Evolutionary conservation across 2,329 filamentous ascomycete genomes (phyloP), one percentile per base, ranked within the genome.

Genomic region (Monosporascus ibericus): DNA sequence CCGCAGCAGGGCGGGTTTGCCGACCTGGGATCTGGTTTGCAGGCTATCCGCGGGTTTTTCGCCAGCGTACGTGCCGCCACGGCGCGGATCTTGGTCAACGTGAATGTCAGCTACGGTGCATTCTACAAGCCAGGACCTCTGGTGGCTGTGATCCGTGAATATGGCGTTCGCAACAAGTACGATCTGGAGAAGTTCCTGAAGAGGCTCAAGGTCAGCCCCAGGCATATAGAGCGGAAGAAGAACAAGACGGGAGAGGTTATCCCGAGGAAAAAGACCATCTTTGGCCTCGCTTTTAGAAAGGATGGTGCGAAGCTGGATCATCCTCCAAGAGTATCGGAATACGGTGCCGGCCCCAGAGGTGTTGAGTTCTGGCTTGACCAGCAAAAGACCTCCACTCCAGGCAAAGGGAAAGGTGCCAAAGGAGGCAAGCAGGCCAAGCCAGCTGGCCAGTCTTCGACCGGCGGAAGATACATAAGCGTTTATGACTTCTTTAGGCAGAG

Each of bases 341-440:
- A 59, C 38, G 79, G 72, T 7, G 78, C 77, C 46, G 75, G 76
- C 1, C 73, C 82, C 0, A 70, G 71, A 11, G 67, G 77, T 0
- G 81, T 86, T 2, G 60, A 75, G 36, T 86, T 86, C 60, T 84
- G 74, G 68, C 55, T 78, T 1, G 67, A 71, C 30, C 9, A 34
- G n/a, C 20, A 44, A 44, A 18, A 44, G 5, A 64, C 14, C 53
- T 48, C 40, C 46, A 48, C 54, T 49, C 55, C 62, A 34, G 34
- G 53, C 17, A 53, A 48, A 40, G 39, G 30, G 64, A 55, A 61
- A 59, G 60, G 62, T 62, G 40, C 52, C 47, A 61, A 65, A 46
- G 68, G 67, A 6, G 30, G 52, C 15, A 53, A 48, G 27, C 27
- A 30, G 69, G 52, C 68, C 64, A 55, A 61, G 58, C 59, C 62